Conservation (phyloP, 2,329 filamentous ascomycete genomes). For the Zasmidium angulare region DNA sequence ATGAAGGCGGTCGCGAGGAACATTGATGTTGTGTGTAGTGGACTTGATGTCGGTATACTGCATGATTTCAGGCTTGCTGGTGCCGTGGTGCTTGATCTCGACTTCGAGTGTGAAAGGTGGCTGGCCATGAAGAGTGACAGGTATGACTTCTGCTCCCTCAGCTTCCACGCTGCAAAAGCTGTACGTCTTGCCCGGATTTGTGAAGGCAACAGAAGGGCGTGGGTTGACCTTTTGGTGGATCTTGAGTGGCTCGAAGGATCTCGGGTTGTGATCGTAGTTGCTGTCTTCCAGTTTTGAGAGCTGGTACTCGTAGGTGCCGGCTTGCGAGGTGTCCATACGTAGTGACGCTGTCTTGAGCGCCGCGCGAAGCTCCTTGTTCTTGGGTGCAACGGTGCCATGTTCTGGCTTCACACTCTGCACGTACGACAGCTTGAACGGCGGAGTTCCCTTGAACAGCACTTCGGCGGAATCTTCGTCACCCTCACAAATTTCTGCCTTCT, state of each 20-base stretch:
- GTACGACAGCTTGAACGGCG: conserved; percentile 83
- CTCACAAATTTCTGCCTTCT: conserved; percentile 85
- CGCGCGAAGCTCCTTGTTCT: conserved; percentile 71
- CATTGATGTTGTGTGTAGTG: conserved; percentile 73
- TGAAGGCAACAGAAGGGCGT: conserved; percentile 78
- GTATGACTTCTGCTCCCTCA: conserved; percentile 76
- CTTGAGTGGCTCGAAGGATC: conserved; percentile 63
- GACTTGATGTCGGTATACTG: conserved; percentile 76
- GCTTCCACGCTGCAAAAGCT: conserved; percentile 90
- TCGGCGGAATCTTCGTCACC: conserved; percentile 90
- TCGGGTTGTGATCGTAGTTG: conserved; percentile 75
- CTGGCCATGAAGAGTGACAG: conserved; percentile 77
- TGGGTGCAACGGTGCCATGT: conserved; percentile 62
- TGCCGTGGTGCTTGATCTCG: conserved; percentile 88
- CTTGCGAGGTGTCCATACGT: conserved; percentile 78
- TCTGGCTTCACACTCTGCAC: conserved; percentile 71
- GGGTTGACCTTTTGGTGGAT: conserved; percentile 83
- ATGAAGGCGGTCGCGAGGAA: conserved; percentile 80
- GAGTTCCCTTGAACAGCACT: conserved; percentile 70
- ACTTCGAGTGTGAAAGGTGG: conserved; percentile 89
- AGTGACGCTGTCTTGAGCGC: conserved; percentile 74
- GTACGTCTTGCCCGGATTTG: conserved; percentile 86
- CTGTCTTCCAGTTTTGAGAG: conserved; percentile 81
- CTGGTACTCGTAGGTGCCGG: conserved; percentile 82
- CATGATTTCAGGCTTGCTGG: conserved; percentile 75